Conservation (phyloP, 2,329 filamentous ascomycete species). For the Rosellinia necatrix region DNA sequence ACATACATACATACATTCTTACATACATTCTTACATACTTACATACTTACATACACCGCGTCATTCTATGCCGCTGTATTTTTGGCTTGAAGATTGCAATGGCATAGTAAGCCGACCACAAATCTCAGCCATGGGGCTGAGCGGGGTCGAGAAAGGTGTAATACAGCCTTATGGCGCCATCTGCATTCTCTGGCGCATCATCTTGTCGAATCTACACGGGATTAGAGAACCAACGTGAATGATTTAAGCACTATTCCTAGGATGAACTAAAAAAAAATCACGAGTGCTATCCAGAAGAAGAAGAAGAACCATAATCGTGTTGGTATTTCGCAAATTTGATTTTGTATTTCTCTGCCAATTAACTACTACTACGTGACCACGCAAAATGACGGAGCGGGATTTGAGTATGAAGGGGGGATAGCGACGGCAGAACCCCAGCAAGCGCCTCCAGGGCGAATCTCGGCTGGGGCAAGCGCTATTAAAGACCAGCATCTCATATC, state of each 20-base stretch:
- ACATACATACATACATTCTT: too few relatives aligned
- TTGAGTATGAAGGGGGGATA: constrained; percentile 13
- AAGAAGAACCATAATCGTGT: not conserved
- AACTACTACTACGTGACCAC: constrained; percentile 26
- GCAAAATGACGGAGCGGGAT: constrained; percentile 23
- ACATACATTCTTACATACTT: too few relatives aligned
- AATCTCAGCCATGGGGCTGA: not conserved
- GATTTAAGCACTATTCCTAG: too few relatives aligned
- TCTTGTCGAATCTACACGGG: too few relatives aligned
- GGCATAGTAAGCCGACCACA: constrained; percentile 25
- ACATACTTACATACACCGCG: too few relatives aligned
- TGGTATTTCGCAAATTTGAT: not conserved
- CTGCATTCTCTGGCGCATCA: too few relatives aligned
- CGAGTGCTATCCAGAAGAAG: not conserved
- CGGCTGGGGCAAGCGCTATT: constrained; percentile 19
- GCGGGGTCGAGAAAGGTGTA: too few relatives aligned
- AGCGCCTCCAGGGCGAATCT: constrained; percentile 15
- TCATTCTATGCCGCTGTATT: too few relatives aligned
- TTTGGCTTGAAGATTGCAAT: too few relatives aligned
- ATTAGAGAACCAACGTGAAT: too few relatives aligned
- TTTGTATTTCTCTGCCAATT: constrained; percentile 24
- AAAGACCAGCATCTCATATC: constrained; percentile 40
- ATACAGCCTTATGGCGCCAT: too few relatives aligned
- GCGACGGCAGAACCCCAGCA: constrained; percentile 1
- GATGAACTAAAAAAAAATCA: not conserved